Conservation (phyloP, 345 rosid species). For the Orychophragmus violaceus region DNA sequence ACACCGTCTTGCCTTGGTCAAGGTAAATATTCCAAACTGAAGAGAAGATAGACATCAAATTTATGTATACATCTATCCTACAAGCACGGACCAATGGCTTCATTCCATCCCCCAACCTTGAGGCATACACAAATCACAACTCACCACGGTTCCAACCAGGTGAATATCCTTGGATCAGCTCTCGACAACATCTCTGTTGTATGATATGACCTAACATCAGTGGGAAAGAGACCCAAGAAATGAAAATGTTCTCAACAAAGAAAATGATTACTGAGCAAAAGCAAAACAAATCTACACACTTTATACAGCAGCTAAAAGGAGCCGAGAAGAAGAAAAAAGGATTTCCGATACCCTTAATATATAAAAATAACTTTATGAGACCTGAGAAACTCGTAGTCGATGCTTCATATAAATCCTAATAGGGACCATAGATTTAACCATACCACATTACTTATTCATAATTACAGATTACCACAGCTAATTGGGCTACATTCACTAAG, state of each 20-base stretch:
- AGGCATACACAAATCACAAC: conserved; percentile 14
- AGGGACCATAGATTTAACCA: neutral
- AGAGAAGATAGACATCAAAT: conserved; percentile 20
- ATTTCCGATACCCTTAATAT: neutral
- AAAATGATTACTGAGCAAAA: neutral
- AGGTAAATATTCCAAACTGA: neutral
- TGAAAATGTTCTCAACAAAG: neutral
- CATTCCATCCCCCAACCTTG: conserved; percentile 25
- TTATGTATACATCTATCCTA: conserved; percentile 27
- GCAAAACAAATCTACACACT: neutral
- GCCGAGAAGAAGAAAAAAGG: neutral
- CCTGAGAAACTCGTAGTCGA: neutral
- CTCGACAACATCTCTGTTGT: conserved; percentile 3
- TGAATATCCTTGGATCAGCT: conserved; percentile 10
- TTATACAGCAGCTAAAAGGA: neutral
- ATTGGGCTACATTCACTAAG: neutral
- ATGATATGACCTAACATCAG: conserved; percentile 13
- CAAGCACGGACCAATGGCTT: conserved; percentile 37
- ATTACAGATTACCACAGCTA: neutral
- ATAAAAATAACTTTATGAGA: neutral
- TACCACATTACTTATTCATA: neutral
- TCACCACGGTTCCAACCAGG: conserved; percentile 22
- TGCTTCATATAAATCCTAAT: neutral
- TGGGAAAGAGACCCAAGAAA: neutral
- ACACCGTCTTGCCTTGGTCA: conserved; percentile 13